Evolutionary conservation across 495 filamentous ascomycete genomes (phyloP), one percentile per base, ranked within the genome.

Genomic region (Penicillium lagena): DNA sequence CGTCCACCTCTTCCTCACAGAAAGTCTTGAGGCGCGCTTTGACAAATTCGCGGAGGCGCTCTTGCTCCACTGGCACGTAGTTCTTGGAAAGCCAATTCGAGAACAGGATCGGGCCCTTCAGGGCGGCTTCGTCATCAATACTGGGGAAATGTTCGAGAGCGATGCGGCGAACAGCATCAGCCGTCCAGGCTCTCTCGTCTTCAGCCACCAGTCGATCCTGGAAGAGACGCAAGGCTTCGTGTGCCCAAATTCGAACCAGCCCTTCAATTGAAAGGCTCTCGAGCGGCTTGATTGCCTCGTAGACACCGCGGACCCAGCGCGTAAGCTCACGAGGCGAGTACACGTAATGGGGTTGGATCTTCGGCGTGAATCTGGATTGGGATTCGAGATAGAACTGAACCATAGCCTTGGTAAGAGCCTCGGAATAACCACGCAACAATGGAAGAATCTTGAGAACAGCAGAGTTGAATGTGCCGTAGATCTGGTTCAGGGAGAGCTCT

Each of bases 21-120:
- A 99, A 99, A 1, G 94, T 99, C 73, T 82, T 90, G 29, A 99
- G 79, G 58, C 93, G 82, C 32, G 93, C 94, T 65, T 96, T 97
- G 59, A 97, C 94, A 54, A 97, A 97, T 45, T 96, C 90, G 49
- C 93, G 85, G 1, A 99, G 75, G 46, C 87, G 83, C 57, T 96
- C 90, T 53, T 93, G 86, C 45, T 94, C 93, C 38, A 99, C 93
- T 15, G 93, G 90, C 15, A 97, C 82, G 57, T 99, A 99, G 60
- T 99, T 83, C 78, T 95, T 97, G 15, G 91, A 96, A n/a, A 97
- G 78, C 93, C 93, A 99, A 64, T 97, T 99, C 7, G 93, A 99
- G 73, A 90, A 99, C 28, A 99, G 68, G 40, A 99, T 97, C 4
- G 93, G 93, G 1, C 87, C 87, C 53, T 87, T 86, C n/a, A 99